Evolutionary conservation across 805 yeast genomes (phyloP), one percentile per base, ranked within the genome.

Genomic region (Wickerhamiella slavikovae): DNA sequence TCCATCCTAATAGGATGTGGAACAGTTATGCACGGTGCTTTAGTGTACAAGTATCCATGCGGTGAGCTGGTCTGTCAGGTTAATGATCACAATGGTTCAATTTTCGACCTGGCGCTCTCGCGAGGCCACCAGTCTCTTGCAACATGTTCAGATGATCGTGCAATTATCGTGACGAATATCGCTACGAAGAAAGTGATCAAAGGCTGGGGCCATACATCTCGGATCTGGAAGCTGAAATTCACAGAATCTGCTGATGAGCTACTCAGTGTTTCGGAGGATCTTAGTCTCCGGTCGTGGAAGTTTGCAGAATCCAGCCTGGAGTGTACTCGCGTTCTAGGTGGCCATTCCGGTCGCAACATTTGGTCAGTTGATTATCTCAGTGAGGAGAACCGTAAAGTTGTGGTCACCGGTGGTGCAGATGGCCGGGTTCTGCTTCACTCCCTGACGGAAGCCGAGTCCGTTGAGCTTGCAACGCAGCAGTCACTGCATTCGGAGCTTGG

Each of bases 161-260:
- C 94, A 0, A 69, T 89, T 31, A 73, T 71, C 33, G 47, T 85
- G 4, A 82, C 82, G 72, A 68, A 68, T 40, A 53, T 73, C 36
- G 42, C 43, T 5, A 44, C 64, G 1, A 85, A 91, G 1, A 41
- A 52, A 8, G 51, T 69, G 20, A 40, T 76, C 23, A 66, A 71
- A 17, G 95, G 93, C 1, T 89, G 95, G 95, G 98, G 96, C 10
- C 98, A 89, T 47, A 72, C 76, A 1, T 85, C 96, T 0, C 65
- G 98, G 45, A 83, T 89, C 24, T 89, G 98, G 98, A 64, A 66
- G 25, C 54, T 85, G 26, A 60, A 59, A 29, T 78, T 79, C 44
- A 17, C 19, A 2, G 64, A 56, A 34, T 52, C 54, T 4, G 40
- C 48, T 12, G 44, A 39, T 4, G 48, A 54, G 4, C 40, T 71